Evolutionary conservation across 352 stramenopile species (phyloP), one percentile per base, ranked within the genome.

Genomic region (Phytopythium vexans): DNA sequence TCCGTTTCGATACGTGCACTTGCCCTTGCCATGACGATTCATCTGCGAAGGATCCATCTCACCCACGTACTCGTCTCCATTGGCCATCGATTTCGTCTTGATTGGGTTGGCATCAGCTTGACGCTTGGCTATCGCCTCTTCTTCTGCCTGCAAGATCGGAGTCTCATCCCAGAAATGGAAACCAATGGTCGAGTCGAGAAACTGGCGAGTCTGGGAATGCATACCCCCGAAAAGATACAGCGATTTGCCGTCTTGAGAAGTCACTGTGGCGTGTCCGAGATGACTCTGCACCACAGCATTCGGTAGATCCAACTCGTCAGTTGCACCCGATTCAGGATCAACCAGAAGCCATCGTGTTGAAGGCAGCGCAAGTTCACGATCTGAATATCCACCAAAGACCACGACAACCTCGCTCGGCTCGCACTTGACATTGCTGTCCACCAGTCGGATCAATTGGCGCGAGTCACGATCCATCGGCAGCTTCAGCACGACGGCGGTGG

Each of bases 41-140:
- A 50, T 64, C 34, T 64, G 49, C 35, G 46, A 48, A 32, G 51
- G 9, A 31, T 82, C 68, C 62, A 89, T 77, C 60, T 90, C 71
- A 1, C 82, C 82, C 2, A 85, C 70, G 56, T 92, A 92, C 27
- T 83, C 72, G 44, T 90, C 76, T 14, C 79, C 82, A 54, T 85
- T 88, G 8, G 65, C 63, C 49, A 74, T 74, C 0, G 52, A 58
- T 34, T 77, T 82, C 0, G 73, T 82, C 41, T 72, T 79, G 44
- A 82, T 74, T 2, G 60, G 58, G 36, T 79, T 71, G 12, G 27
- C 51, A 21, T 54, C 58, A 15, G 44, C 49, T 60, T 54, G 40
- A 21, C 60, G 52, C 44, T 56, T 56, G 41, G 52, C 58, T 40
- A 62, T 62, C 49, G 62, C 64, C 21, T 69, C 68, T 16, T 64